Percentiles rank a stretch among this genome's conserved stretches.
Evolutionary conservation across 2,329 filamentous ascomycete species (phyloP).

Genomic region (Hymenoscyphus scutula): DNA sequence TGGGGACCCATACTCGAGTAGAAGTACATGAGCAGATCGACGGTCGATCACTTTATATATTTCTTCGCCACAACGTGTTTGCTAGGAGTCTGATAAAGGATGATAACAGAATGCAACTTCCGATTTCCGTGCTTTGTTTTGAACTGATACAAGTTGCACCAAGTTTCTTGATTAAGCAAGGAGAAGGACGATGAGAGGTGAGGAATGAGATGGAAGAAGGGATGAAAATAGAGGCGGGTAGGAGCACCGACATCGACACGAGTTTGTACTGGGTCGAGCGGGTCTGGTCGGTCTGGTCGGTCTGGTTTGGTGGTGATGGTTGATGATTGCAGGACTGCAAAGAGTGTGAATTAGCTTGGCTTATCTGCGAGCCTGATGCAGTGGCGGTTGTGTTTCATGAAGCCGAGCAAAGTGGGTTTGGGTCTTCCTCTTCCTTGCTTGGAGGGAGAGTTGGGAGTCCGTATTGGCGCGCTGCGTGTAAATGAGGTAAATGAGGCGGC

Average conservation of each 20-base stretch:
- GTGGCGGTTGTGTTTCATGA: neutral
- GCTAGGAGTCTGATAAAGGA: conserved; percentile 1
- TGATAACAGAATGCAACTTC: neutral
- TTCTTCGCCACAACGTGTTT: neutral
- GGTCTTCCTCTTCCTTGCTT: neutral
- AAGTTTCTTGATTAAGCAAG: too few relatives aligned
- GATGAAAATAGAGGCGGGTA: neutral
- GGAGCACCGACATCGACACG: neutral
- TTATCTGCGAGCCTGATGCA: conserved; percentile 1
- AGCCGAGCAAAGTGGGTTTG: neutral
- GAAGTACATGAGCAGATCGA: neutral
- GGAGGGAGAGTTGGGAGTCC: neutral
- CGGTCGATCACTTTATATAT: neutral
- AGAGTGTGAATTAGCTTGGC: neutral
- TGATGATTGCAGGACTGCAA: too few relatives aligned
- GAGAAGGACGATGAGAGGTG: neutral
- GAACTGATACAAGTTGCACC: neutral
- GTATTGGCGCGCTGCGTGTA: neutral
- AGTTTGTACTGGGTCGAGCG: neutral
- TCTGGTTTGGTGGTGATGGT: neutral
- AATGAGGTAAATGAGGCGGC: conserved; percentile 2
- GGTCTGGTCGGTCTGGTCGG: too few relatives aligned
- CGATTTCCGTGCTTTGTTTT: neutral
- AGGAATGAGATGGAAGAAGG: too few relatives aligned
- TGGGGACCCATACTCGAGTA: too few relatives aligned